A percentile compares a stretch with the other conserved stretches of the same genome.
Evolutionary conservation across 805 yeast species (phyloP).

Genomic region (Myxozyma nipponensis): DNA sequence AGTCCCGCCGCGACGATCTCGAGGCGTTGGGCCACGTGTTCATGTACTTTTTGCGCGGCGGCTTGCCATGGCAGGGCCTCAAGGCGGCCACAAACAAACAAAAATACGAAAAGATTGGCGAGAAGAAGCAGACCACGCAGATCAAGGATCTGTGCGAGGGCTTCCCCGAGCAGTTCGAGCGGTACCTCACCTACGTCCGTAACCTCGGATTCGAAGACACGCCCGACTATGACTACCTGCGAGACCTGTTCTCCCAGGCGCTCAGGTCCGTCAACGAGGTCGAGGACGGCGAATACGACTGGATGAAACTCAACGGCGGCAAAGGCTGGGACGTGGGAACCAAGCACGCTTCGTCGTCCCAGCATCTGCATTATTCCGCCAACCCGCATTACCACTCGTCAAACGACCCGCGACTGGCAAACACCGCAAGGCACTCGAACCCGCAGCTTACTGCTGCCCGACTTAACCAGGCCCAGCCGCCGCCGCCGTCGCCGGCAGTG

Average conservation of each 20-base stretch:
- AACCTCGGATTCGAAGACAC: constrained; percentile 86
- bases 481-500: constrained; percentile 38
- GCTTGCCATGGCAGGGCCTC: constrained; percentile 97
- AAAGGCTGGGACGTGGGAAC: constrained; percentile 86
- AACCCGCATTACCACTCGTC: constrained; percentile 28
- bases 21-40: constrained; percentile 97
- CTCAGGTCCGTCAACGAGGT: constrained; percentile 64
- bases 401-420: constrained; percentile 25
- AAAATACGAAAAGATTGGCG: constrained; percentile 96
- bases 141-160: constrained; percentile 83
- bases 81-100: constrained; percentile 98
- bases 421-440: constrained; percentile 29
- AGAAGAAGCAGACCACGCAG: constrained; percentile 86
- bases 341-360: constrained; percentile 27
- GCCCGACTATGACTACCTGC: constrained; percentile 88
- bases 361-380: constrained; percentile 22
- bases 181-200: constrained; percentile 84
- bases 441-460: constrained; percentile 36
- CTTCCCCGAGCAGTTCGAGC: constrained; percentile 87
- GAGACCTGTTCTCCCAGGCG: constrained; percentile 72
- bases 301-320: constrained; percentile 96
- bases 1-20: constrained; percentile 91
- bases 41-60: constrained; percentile 89
- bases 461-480: constrained; percentile 43
- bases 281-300: constrained; percentile 90